These are phyloP conservation scores for Phytophthora citrophthora DNA, from an alignment of 352 stramenopile genomes.

Conservation along the genomic window DNA sequence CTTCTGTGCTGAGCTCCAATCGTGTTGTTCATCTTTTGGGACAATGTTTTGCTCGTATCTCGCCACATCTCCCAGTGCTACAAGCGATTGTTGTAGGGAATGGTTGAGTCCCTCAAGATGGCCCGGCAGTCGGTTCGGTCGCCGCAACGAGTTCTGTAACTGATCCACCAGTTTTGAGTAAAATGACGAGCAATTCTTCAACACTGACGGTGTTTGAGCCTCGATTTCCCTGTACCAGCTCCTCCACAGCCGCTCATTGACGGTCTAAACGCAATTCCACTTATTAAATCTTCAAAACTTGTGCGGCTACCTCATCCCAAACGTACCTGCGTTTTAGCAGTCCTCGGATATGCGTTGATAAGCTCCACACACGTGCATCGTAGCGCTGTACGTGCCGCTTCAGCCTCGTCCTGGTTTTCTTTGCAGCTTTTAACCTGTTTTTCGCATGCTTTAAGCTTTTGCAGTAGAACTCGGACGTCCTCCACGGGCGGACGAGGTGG, in stretches of 20 bases:
- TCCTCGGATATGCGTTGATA: slow-evolving; percentile 41
- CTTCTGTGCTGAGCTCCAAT: slow-evolving; percentile 38
- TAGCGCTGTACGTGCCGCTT: slow-evolving; percentile 17
- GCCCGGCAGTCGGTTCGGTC: slow-evolving; percentile 4
- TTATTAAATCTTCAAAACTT: neutral
- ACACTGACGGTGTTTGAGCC: slow-evolving; percentile 14
- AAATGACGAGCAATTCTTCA: slow-evolving; percentile 30
- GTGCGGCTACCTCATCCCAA: too few species aligned
- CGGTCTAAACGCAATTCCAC: slow-evolving; percentile 29
- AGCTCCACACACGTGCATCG: slow-evolving; percentile 46
- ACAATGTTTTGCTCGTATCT: slow-evolving; percentile 46
- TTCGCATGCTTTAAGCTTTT: slow-evolving; percentile 27
- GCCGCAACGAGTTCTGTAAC: slow-evolving; percentile 23
- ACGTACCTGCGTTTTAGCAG: slow-evolving; percentile 42
- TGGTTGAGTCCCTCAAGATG: slow-evolving; percentile 28
- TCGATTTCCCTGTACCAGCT: slow-evolving; percentile 73
- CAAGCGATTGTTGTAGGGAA: slow-evolving; percentile 51
- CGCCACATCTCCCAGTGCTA: slow-evolving; percentile 57
- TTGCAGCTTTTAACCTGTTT: slow-evolving; percentile 24
- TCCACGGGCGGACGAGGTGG: slow-evolving; percentile 6
- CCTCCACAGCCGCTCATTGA: slow-evolving; percentile 67
- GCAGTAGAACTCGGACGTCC: slow-evolving; percentile 19
- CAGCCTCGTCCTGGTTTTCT: slow-evolving; percentile 2
- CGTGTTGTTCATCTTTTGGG: slow-evolving; percentile 5
- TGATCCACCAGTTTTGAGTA: slow-evolving; percentile 33